Evolutionary conservation across 495 filamentous ascomycete species (phyloP), one percentile per base, ranked within the genome.

Genomic region (Schizothecium vesticola): DNA sequence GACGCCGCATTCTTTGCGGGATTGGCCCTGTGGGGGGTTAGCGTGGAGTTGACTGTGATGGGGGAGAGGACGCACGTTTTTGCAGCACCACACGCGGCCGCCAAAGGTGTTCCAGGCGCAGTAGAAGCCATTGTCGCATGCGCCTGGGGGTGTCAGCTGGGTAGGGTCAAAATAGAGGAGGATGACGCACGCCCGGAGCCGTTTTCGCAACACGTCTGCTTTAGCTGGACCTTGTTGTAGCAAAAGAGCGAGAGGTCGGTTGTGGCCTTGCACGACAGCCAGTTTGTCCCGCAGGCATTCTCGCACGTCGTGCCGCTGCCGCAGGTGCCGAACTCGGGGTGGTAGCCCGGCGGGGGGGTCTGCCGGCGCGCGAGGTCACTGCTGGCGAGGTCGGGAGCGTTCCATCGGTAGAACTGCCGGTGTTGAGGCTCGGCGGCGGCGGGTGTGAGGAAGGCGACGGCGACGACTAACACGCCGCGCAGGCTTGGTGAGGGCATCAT

Each of bases 171-270:
- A 13, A 21, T 10, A 13, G 24, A 4, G 23, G 12, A 31, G 11
- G 63, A 9, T 23, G 1, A 72, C 72, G 51, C 25, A 75, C 75
- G 71, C 28, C 75, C 75, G 26, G 73, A 75, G 1, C 69, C 74
- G 36, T 77, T 74, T 29, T 73, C 72, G 61, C 75, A 77, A 33
- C 75, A 77, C 0, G 70, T 71, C 66, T 77, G 75, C 31, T 61
- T 61, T 22, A 76, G 61, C 12, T 74, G 68, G n/a, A 64, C 70
- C 24, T 70, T 66, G 71, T 77, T 77, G 70, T 76, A 77, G 68
- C 75, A 77, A 36, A 76, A 77, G 57, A 77, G 63, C 16, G 75
- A 75, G n/a, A 77, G 66, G 7, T 63, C 61, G 0, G 75, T 77
- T 19, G 69, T 71, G 8, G 75, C 75, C 24, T 67, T 64, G 68